Evolutionary conservation across 371 early-diverging fungal genomes (phyloP).

Genomic region (Apophysomyces ossiformis): DNA sequence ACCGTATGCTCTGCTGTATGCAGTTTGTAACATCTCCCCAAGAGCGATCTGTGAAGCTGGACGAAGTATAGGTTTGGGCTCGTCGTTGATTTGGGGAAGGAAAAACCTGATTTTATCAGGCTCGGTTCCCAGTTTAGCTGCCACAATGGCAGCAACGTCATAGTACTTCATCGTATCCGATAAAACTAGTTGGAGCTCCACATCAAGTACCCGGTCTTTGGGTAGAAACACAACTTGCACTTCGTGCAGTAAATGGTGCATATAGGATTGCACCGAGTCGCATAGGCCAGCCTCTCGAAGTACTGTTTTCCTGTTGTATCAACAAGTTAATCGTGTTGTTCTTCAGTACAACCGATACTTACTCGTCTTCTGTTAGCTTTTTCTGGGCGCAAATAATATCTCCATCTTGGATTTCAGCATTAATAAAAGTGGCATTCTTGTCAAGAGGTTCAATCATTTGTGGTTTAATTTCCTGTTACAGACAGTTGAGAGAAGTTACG

Average conservation of each 20-base stretch:
- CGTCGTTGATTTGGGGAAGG: constrained; percentile 17
- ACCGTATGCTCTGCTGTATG: neutral
- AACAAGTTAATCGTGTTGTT: neutral
- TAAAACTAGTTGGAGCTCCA: constrained; percentile 18
- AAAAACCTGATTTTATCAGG: constrained; percentile 21
- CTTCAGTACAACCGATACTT: constrained; percentile 16
- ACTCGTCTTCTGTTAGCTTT: constrained; percentile 56
- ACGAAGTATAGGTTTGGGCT: constrained; percentile 18
- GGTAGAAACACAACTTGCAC: constrained; percentile 71
- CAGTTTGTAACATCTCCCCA: constrained; percentile 17
- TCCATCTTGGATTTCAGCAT: constrained; percentile 77
- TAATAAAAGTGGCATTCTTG: constrained; percentile 56
- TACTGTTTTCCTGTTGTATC: neutral
- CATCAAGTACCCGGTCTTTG: constrained; percentile 16
- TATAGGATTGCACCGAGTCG: constrained; percentile 64
- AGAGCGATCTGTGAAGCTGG: constrained; percentile 15
- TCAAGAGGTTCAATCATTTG: constrained; percentile 58
- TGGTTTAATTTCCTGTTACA: constrained; percentile 7
- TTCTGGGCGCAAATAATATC: constrained; percentile 86
- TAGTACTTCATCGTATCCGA: constrained; percentile 15
- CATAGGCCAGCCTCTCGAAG: constrained; percentile 15
- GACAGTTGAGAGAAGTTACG: neutral
- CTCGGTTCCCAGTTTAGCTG: constrained; percentile 6
- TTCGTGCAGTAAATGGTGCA: constrained; percentile 66
- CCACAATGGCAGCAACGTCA: constrained; percentile 19